These are phyloP conservation scores for Phytophthora ramorum DNA, from an alignment of 352 stramenopile species.

Conservation along the genomic window DNA sequence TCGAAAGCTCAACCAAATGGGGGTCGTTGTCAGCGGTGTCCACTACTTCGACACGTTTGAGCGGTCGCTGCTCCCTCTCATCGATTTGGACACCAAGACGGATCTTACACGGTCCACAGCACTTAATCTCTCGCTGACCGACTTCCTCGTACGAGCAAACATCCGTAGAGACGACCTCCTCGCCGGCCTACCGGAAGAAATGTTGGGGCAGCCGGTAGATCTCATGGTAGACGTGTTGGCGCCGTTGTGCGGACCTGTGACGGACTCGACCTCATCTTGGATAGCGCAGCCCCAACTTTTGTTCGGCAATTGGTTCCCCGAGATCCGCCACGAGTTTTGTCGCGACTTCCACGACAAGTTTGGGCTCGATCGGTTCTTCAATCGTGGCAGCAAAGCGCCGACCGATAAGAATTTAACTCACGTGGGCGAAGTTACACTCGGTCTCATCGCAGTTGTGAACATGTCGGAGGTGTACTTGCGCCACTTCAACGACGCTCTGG, in stretches of 20 bases:
- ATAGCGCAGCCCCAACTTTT: constrained; percentile 31
- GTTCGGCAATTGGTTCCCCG: constrained; percentile 44
- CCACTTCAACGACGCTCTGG: constrained; percentile 34
- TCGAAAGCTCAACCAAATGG: constrained; percentile 29
- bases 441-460: constrained; percentile 30
- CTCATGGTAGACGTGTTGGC: constrained; percentile 28
- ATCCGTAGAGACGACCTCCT: constrained; percentile 29
- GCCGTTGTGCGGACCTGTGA: constrained; percentile 30
- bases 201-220: constrained; percentile 24
- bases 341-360: constrained; percentile 32
- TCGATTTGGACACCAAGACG: constrained; percentile 21
- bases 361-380: constrained; percentile 36
- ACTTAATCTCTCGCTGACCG: constrained; percentile 12
- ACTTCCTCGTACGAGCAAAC: constrained; percentile 40
- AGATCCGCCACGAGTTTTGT: constrained; percentile 44
- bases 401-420: constrained; percentile 28
- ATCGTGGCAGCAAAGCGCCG: constrained; percentile 9
- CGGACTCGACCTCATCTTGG: constrained; percentile 8
- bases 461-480: constrained; percentile 33
- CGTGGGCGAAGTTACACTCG: constrained; percentile 26
- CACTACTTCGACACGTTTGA: constrained; percentile 45
- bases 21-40: constrained; percentile 27
- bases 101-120: constrained; percentile 1
- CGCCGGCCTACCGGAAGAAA: constrained; percentile 4
- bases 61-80: constrained; percentile 23